Evolutionary conservation across 805 yeast genomes (phyloP), one percentile per base, ranked within the genome.

Genomic region (Candida anglica): DNA sequence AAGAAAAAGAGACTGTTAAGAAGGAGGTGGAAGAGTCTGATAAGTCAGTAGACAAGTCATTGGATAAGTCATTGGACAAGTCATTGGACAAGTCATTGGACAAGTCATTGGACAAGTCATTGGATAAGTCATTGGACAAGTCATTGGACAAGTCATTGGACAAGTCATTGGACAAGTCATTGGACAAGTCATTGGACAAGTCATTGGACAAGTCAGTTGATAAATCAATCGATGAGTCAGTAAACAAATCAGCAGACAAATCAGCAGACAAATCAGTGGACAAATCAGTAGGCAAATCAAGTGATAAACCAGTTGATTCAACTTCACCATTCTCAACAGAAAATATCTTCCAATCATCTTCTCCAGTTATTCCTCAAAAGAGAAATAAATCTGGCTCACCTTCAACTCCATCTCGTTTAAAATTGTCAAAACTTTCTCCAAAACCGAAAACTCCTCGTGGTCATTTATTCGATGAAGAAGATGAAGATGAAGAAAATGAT

Each of bases 271-370:
- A 11, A 13, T 33, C 11, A 14, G 15, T 9, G 19, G 14, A 3
- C 14, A 13, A 28, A 11, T 8, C 22, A 6, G n/a, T n/a, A n/a
- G n/a, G n/a, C n/a, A n/a, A n/a, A n/a, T n/a, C n/a, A n/a, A n/a
- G n/a, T n/a, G n/a, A n/a, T n/a, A n/a, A n/a, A n/a, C n/a, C n/a
- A n/a, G n/a, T n/a, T n/a, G n/a, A n/a, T n/a, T n/a, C n/a, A n/a
- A 10, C 32, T 6, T 21, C 26, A 4, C 36, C 48, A 15, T 60
- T 65, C 39, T 47, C 61, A 1, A 44, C 46, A 17, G 64, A 60
- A 7, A 62, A 63, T 38, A 54, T 61, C 3, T 64, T 63, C 42
- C 71, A 65, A 38, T n/a, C n/a, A n/a, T n/a, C n/a, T n/a, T 56
- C 63, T 2, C 53, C 61, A 9, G 22, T 22, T 6, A 30, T 20